Base-by-base conservation (phyloP, 495 filamentous ascomycete species). In the Hyaloscypha finlandica region DNA sequence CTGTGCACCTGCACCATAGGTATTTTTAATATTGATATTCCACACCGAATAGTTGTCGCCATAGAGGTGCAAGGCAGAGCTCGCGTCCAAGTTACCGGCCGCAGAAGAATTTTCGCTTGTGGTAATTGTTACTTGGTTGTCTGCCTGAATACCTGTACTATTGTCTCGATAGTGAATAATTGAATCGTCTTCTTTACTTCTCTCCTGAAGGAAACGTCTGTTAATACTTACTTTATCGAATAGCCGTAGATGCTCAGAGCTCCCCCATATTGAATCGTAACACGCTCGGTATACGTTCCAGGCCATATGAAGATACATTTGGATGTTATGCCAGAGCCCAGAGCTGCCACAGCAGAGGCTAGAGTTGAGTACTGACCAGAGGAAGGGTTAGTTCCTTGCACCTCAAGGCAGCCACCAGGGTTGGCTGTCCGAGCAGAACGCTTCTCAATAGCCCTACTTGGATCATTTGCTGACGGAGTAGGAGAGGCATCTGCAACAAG, bases 21-120 rank as follows among this genome's bases (percentile, higher is more conserved):
- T 77, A 25, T 72, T 72, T 11, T 54, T 52, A 20, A 72, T 35
- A n/a, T 61, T 65, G 57, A 72, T 33, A 73, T 85, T 85, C 55
- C 66, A 71, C 31, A 84, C 66, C 69, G 83, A 83, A 69, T 83
- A 70, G 67, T 83, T 84, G 74, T 82, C 81, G 64, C 81, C 68
- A 37, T 73, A 75, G 33, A 80, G 70, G 56, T 78, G 77, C 12
- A 74, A 62, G 45, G 79, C 74, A 31, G 70, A 78, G 20, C 79
- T 78, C n/a, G 69, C 59, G 63, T 82, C 82, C 56, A 83, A 75
- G 61, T 68, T 74, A 20, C 65, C 65, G 2, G 68, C 75, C 55
- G 9, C 58, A 33, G 51, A 8, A 8, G 68, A 64, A 25, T 8
- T 35, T 22, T 51, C 32, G 57, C 30, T 32, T 9, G 32, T 51